phyloP scores from a whole-genome alignment of 2,329 filamentous ascomycete species.

The Fusarium sp. region DNA sequence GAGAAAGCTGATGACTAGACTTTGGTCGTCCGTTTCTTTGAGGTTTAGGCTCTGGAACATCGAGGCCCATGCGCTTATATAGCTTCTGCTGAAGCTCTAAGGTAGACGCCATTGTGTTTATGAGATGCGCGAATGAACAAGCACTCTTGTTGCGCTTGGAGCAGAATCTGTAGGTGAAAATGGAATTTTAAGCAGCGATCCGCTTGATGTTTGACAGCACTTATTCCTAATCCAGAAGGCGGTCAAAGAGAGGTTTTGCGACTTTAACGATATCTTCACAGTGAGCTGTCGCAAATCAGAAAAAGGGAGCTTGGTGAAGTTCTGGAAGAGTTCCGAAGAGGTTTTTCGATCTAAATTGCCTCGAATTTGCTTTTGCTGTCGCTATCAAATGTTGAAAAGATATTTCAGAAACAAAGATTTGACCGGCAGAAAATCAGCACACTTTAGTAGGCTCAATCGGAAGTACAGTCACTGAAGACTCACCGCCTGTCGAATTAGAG shows the following conservation, averaged over 20 bases:
- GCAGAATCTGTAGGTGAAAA: background rate
- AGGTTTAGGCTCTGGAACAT: conserved; percentile 40
- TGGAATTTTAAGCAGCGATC: conserved; percentile 21
- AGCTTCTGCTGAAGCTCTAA: conserved; percentile 53
- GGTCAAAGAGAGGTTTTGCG: background rate
- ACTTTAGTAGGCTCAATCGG: background rate
- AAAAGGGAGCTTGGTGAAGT: background rate
- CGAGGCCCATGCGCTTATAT: conserved; percentile 52
- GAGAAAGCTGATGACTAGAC: conserved; percentile 43
- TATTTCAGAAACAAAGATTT: background rate
- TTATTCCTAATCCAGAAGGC: conserved; percentile 19
- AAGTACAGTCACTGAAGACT: background rate
- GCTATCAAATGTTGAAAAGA: background rate
- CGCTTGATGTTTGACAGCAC: background rate
- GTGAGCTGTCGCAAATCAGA: background rate
- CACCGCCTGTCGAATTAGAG: conserved; percentile 3
- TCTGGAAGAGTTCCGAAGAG: background rate
- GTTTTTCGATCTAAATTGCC: rapidly evolving
- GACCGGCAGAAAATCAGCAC: conserved; percentile 14
- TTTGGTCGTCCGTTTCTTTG: conserved; percentile 20
- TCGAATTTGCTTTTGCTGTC: background rate
- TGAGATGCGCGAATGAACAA: background rate
- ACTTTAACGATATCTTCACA: background rate
- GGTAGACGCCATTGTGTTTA: conserved; percentile 39
- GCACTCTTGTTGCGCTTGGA: background rate